Conservation (phyloP, 805 yeast genomes). For the Babjeviella inositovora region DNA sequence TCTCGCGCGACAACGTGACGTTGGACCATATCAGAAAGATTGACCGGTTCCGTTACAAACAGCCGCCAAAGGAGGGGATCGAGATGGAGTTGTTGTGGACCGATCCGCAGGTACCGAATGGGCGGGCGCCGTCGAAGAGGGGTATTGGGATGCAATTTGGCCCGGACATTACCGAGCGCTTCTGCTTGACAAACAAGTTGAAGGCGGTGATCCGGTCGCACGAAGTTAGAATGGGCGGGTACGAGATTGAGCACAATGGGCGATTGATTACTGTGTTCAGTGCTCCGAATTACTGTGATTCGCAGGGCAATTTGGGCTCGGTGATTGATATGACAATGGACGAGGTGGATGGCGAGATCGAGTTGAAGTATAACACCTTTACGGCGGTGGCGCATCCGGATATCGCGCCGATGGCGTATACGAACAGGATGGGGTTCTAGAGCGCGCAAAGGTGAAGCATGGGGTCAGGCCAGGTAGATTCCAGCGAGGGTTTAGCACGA, state of each 20-base stretch:
- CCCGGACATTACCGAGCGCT: constrained; percentile 77
- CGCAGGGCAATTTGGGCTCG: constrained; percentile 84
- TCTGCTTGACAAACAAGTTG: constrained; percentile 57
- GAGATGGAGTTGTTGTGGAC: constrained; percentile 98
- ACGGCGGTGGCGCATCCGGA: constrained; percentile 83
- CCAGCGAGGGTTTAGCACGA: too few relatives aligned
- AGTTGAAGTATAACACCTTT: constrained; percentile 43
- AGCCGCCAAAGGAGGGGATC: constrained; percentile 82
- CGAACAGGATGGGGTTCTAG: constrained; percentile 26
- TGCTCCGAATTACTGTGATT: constrained; percentile 96
- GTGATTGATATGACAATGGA: constrained; percentile 54
- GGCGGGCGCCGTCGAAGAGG: constrained; percentile 79
- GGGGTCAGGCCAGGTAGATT: too few relatives aligned
- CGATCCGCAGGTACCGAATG: constrained; percentile 72
- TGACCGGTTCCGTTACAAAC: constrained; percentile 49
- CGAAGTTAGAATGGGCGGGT: constrained; percentile 89
- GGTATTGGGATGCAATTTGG: constrained; percentile 97
- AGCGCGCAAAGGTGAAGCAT: too few relatives aligned
- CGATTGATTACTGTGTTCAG: constrained; percentile 85
- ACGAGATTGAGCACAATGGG: constrained; percentile 76
- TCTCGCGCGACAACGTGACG: constrained; percentile 59
- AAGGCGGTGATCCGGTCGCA: constrained; percentile 84
- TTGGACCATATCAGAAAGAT: constrained; percentile 60
- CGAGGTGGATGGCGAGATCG: constrained; percentile 22
- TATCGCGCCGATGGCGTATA: constrained; percentile 89